Conservation (phyloP, 2,329 filamentous ascomycete species). For the Fusarium goolgardi region DNA sequence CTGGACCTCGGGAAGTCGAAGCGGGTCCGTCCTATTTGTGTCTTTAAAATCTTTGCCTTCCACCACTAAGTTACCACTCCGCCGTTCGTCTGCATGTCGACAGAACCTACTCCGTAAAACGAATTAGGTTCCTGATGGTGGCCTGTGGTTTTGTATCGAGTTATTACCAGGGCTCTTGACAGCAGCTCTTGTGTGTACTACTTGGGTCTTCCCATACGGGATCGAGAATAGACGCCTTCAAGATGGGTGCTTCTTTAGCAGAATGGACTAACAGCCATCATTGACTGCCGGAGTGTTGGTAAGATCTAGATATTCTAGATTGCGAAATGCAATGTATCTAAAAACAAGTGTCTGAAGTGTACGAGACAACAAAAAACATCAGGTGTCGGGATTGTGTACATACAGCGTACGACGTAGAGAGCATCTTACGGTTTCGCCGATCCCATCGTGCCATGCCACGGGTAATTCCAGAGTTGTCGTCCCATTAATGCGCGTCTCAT, state of each 20-base stretch:
- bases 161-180: conserved; percentile 11
- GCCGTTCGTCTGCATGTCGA: conserved; percentile 10
- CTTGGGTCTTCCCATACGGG: conserved; percentile 9
- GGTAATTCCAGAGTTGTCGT: conserved; percentile 38
- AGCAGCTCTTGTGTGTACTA: conserved; percentile 28
- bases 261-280: conserved; percentile 27
- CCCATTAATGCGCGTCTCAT: conserved; percentile 40
- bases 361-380: not conserved
- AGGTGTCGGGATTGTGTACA: not conserved
- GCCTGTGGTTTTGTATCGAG: not conserved
- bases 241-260: conserved; percentile 3
- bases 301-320: conserved; percentile 19
- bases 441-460: conserved; percentile 34
- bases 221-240: not conserved
- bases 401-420: not conserved
- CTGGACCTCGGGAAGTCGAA: not conserved
- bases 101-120: not conserved
- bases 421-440: conserved; percentile 23
- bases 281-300: conserved; percentile 15
- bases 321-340: not conserved
- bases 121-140: conserved; percentile 2
- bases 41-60: conserved; percentile 1
- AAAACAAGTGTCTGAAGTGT: conserved; percentile 26
- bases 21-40: not conserved
- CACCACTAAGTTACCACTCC: not conserved